Base-by-base conservation (phyloP, 495 filamentous ascomycete genomes). In the Hypomontagnella monticulosa region DNA sequence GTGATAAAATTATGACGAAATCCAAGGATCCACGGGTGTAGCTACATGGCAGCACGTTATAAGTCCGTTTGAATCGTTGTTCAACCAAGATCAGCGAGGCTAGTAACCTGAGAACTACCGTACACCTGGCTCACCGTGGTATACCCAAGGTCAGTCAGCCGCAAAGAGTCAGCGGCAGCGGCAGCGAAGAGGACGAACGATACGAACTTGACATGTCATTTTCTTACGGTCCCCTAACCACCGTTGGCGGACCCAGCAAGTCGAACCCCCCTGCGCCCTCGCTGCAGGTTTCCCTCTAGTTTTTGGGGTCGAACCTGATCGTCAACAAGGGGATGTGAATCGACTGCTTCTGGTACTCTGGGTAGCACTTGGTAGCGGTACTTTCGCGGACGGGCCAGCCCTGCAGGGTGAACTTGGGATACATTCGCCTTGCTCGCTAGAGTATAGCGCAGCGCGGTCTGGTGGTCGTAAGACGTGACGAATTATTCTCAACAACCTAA, bases 311-410 rank as follows among this genome's bases (percentile, higher is more conserved):
- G 61, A 70, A 70, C 62, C 55, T 66, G 67, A 70, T 70, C 67
- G 56, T 65, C 67, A 36, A 65, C 67, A 65, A 66, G 67, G 64
- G 67, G 34, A 66, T 42, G 57, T 43, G 40, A 61, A 42, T 55
- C 48, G 52, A 49, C 23, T 32, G 32, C 34, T 33, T 61, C 57
- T 53, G 52, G 67, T 66, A 66, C 67, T 51, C 57, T 43, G 61
- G 52, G 67, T 70, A 70, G 61, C 62, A 66, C 62, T 57, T 70
- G 36, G 67, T 70, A 70, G 65, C 57, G 52, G 67, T 70, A 70
- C 67, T 53, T 70, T 7, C 44, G 48, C 15, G 33, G 23, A 66
- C 61, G 46, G 32, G 34, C 46, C 48, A 54, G 53, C 61, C 61
- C 41, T 70, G 57, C 61, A 58, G 51, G 20, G 62, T 70, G 57